Conservation (phyloP, 257 asterid genomes). For the Craterostigma plantagineum region DNA sequence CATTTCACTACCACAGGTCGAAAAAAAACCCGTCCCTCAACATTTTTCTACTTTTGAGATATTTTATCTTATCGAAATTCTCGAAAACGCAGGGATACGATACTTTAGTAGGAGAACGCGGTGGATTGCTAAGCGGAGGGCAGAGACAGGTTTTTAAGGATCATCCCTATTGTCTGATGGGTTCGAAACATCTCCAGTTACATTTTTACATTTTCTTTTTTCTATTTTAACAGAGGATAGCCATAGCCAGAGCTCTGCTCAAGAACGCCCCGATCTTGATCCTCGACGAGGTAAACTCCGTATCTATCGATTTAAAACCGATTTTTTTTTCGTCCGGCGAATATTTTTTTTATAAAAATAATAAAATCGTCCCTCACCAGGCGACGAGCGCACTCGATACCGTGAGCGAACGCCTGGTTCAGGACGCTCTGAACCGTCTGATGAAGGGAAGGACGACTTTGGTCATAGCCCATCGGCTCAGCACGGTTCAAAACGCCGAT, state of each 20-base stretch:
- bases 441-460: conserved; percentile 94
- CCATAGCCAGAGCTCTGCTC: conserved; percentile 94
- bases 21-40: no score
- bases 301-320: no score
- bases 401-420: conserved; percentile 80
- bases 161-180: no score
- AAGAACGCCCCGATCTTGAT: conserved; percentile 86
- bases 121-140: conserved; percentile 93
- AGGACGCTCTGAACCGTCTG: conserved; percentile 69
- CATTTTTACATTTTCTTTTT: no score
- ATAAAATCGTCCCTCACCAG: no score
- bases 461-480: conserved; percentile 92
- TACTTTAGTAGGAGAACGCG: conserved; percentile 94
- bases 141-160: conserved; percentile 76
- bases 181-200: no score
- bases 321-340: no score
- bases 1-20: conserved; percentile 85
- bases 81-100: conserved; percentile 52
- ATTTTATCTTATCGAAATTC: conserved; percentile 9
- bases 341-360: no score
- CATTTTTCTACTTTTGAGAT: neutral
- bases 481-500: conserved; percentile 86
- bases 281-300: conserved; percentile 99
- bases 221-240: conserved; percentile 96
- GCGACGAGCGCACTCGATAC: conserved; percentile 96